Percentiles rank a stretch among this genome's conserved stretches.
Evolutionary conservation across 805 yeast genomes (phyloP).

Genomic region (Citeromyces matritensis): DNA sequence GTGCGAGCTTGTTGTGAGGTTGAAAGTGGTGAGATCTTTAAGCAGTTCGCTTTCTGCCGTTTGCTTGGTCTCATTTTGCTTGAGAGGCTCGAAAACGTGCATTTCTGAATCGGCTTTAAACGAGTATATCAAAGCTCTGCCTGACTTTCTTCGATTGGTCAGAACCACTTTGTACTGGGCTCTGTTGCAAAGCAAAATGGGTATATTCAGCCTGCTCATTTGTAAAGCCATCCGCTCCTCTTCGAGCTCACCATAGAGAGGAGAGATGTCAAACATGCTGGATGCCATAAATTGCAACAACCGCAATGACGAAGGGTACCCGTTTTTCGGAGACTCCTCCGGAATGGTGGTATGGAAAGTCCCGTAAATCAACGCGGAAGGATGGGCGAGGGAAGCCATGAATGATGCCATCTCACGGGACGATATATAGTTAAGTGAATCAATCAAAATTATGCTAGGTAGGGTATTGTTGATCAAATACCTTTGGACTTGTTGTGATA

Average conservation of each 20-base stretch:
- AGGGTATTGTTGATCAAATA: slow-evolving; percentile 2
- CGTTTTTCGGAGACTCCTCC: slow-evolving; percentile 8
- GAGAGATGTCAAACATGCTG: slow-evolving; percentile 47
- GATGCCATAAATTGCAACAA: slow-evolving; percentile 63
- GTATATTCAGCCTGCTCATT: slow-evolving; percentile 26
- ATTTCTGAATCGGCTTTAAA: slow-evolving; percentile 33
- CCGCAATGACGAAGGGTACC: slow-evolving; percentile 38
- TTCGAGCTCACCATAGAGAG: slow-evolving; percentile 18
- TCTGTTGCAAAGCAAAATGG: slow-evolving; percentile 32
- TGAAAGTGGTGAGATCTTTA: slow-evolving; percentile 76
- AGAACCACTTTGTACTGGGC: slow-evolving; percentile 29
- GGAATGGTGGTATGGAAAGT: slow-evolving; percentile 18
- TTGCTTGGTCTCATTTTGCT: slow-evolving; percentile 11
- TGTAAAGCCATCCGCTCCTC: slow-evolving; percentile 31
- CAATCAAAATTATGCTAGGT: slow-evolving; percentile 39
- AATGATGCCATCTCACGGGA: slow-evolving; percentile 29
- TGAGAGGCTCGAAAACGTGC: slow-evolving; percentile 19
- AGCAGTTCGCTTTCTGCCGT: slow-evolving; percentile 35
- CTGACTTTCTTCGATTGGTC: slow-evolving; percentile 70
- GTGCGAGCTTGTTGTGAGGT: slow-evolving; percentile 59
- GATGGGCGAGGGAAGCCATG: slow-evolving; percentile 25
- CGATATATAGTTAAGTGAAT: slow-evolving; percentile 49
- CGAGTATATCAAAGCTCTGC: slow-evolving; percentile 49
- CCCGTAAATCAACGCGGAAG: slow-evolving; percentile 14
- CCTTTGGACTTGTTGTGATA: slow-evolving; percentile 4